phyloP scores from a whole-genome alignment of 257 asterid species.

The Craterostigma plantagineum region DNA sequence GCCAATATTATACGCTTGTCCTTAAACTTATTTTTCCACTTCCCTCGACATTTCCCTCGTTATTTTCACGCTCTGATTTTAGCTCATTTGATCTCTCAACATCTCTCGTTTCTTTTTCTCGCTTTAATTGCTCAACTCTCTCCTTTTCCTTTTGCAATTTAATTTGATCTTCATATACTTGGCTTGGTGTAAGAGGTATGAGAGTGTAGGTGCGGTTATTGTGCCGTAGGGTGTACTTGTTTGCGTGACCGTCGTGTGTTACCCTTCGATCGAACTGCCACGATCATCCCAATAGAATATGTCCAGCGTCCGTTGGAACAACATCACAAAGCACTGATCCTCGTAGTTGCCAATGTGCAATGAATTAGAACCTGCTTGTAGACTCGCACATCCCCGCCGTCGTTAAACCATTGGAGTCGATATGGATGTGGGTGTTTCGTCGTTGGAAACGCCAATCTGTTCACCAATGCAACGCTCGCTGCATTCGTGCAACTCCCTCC shows the following conservation, averaged over 20 bases:
- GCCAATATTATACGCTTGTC: too few relatives aligned
- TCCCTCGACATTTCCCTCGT: too few relatives aligned
- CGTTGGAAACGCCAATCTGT: neutral
- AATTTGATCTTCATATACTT: too few relatives aligned
- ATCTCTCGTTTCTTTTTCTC: too few relatives aligned
- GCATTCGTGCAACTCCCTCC: neutral
- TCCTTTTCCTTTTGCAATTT: too few relatives aligned
- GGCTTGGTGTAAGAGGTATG: too few relatives aligned
- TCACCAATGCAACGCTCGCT: neutral
- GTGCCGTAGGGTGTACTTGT: neutral
- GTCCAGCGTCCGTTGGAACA: neutral
- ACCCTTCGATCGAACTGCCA: neutral
- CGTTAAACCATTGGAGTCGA: neutral
- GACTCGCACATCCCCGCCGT: neutral
- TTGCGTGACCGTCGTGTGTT: neutral
- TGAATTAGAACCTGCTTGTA: neutral
- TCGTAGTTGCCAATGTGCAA: neutral
- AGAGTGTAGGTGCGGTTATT: neutral
- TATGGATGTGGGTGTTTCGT: conserved; percentile 1
- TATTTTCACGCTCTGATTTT: too few relatives aligned
- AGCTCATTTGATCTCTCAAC: too few relatives aligned
- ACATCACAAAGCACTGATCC: neutral
- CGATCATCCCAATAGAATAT: neutral
- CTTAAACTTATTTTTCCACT: too few relatives aligned
- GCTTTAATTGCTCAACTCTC: too few relatives aligned